Percentiles rank a stretch among this genome's conserved stretches.
Evolutionary conservation across 2,329 filamentous ascomycete species (phyloP).

Genomic region (Colletotrichum chlorophyti): DNA sequence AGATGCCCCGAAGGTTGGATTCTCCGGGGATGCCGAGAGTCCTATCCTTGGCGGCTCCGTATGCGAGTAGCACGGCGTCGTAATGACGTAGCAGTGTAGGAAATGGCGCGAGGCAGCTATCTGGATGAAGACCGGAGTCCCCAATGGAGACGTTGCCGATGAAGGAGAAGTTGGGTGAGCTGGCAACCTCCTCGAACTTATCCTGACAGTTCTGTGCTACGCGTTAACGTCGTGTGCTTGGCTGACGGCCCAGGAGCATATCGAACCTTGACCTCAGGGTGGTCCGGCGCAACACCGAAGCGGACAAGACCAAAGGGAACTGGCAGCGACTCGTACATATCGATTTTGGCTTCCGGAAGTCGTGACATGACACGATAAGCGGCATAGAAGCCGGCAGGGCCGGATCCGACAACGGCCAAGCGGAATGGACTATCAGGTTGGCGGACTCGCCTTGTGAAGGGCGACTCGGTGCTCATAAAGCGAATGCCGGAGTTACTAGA

Average conservation of each 20-base stretch:
- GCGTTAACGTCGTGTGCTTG: neutral
- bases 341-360: slow-evolving; percentile 74
- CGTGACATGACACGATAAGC: slow-evolving; percentile 84
- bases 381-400: slow-evolving; percentile 95
- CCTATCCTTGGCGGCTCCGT: slow-evolving; percentile 87
- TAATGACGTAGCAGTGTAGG: slow-evolving; percentile 78
- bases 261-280: slow-evolving; percentile 93
- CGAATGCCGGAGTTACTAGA: neutral
- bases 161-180: slow-evolving; percentile 84
- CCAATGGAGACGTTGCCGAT: slow-evolving; percentile 89
- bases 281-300: slow-evolving; percentile 96
- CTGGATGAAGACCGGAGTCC: slow-evolving; percentile 47
- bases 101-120: slow-evolving; percentile 67
- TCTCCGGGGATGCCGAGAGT: slow-evolving; percentile 83
- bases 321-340: slow-evolving; percentile 96
- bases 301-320: slow-evolving; percentile 92
- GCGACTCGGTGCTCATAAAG: neutral
- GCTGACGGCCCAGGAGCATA: neutral
- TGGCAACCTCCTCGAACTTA: slow-evolving; percentile 88
- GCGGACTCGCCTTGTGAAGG: slow-evolving; percentile 20
- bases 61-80: slow-evolving; percentile 90
- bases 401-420: slow-evolving; percentile 89
- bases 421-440: slow-evolving; percentile 60
- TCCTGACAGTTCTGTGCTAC: slow-evolving; percentile 87
- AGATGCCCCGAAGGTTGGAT: slow-evolving; percentile 72